phyloP scores from a whole-genome alignment of 768 basidiomycete genomes.

The Candolleomyces aberdarensis region DNA sequence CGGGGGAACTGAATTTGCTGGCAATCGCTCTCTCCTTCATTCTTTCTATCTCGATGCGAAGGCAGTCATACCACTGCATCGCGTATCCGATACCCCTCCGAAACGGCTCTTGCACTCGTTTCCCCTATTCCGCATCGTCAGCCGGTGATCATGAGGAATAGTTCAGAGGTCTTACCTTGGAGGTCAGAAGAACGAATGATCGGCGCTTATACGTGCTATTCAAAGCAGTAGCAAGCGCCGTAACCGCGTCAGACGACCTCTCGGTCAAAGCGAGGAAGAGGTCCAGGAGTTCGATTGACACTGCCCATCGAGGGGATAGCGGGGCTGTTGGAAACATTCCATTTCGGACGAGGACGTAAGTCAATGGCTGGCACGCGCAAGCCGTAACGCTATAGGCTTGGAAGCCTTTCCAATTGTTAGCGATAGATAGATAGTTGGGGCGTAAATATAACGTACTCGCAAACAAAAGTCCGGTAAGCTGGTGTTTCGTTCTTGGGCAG shows the following conservation, averaged over 20 bases:
- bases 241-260: not conserved
- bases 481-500: not conserved
- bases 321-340: conserved; percentile 29
- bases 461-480: not conserved
- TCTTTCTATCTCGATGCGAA: conserved; percentile 10
- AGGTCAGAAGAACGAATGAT: not conserved
- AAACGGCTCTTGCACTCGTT: conserved; percentile 26
- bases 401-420: not conserved
- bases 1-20: not conserved
- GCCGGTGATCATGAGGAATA: not conserved
- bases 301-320: conserved; percentile 9
- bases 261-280: not conserved
- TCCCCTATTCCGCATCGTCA: conserved; percentile 15
- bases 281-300: not conserved
- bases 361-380: conserved; percentile 19
- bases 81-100: conserved; percentile 16
- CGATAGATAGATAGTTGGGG: not conserved
- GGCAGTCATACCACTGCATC: conserved; percentile 13
- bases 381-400: not conserved
- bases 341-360: conserved; percentile 21
- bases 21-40: conserved; percentile 2
- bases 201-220: not conserved
- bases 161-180: not conserved
- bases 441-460: not conserved
- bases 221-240: not conserved